A percentile compares a stretch with the other conserved stretches of the same genome.
phyloP scores from a whole-genome alignment of 768 basidiomycete genomes.

The Gloeopeniophorella convolvens region DNA sequence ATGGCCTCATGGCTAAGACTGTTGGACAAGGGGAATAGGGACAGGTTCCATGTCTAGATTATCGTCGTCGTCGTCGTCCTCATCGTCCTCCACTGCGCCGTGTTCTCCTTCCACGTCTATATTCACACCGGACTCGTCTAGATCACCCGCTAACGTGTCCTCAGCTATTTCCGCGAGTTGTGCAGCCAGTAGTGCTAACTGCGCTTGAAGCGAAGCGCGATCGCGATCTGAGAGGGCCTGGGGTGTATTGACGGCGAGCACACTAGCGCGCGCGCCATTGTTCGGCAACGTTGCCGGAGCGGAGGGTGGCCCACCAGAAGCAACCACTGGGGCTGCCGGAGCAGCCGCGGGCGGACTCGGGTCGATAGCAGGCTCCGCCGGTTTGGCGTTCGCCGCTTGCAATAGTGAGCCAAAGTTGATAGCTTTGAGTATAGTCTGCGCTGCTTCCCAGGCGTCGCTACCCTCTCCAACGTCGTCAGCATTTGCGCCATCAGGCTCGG shows the following conservation, averaged over 20 bases:
- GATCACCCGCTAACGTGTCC: slow-evolving; percentile 19
- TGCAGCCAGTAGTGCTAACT: slow-evolving; percentile 63
- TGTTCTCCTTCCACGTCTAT: slow-evolving; percentile 6
- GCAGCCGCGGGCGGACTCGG: not conserved
- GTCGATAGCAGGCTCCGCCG: slow-evolving; percentile 13
- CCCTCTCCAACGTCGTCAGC: slow-evolving; percentile 37
- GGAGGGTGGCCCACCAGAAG: not conserved
- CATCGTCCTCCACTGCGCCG: not conserved
- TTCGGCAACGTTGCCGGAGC: not conserved
- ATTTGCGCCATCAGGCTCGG: slow-evolving; percentile 12
- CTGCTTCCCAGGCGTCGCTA: slow-evolving; percentile 70
- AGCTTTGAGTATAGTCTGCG: slow-evolving; percentile 69
- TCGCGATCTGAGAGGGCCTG: slow-evolving; percentile 35
- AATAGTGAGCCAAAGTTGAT: slow-evolving; percentile 62
- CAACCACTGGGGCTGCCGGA: not conserved
- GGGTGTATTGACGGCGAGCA: slow-evolving; percentile 11
- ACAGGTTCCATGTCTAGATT: slow-evolving; percentile 29
- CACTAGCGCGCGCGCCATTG: slow-evolving; percentile 6
- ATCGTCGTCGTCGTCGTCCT: slow-evolving; percentile 20
- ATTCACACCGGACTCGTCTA: slow-evolving; percentile 6
- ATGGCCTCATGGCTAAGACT: no score
- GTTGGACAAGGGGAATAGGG: slow-evolving; percentile 6
- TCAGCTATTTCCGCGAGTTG: slow-evolving; percentile 65
- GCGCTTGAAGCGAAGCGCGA: slow-evolving; percentile 66
- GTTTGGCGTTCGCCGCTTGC: slow-evolving; percentile 29